A percentile compares a stretch with the other conserved stretches of the same genome.
Conservation (phyloP, 768 basidiomycete genomes). For the Lepiota venenata region DNA sequence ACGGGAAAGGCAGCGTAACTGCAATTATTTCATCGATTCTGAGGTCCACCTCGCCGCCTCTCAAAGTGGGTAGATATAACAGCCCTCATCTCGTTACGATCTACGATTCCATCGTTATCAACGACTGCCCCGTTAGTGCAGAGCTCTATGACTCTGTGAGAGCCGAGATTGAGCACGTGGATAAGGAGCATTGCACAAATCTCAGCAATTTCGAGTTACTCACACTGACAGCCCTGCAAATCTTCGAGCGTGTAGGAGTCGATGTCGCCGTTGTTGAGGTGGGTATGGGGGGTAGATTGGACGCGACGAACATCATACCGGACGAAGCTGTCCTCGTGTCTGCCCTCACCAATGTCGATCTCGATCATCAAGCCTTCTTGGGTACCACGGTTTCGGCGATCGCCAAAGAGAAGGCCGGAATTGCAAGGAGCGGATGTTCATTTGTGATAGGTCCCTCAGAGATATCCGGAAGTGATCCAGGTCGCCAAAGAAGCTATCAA, state of each 20-base stretch:
- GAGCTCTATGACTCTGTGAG: conserved; percentile 46
- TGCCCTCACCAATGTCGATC: conserved; percentile 82
- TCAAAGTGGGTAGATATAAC: conserved; percentile 82
- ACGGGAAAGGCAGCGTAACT: conserved; percentile 95
- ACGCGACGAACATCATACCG: conserved; percentile 91
- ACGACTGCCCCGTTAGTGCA: conserved; percentile 48
- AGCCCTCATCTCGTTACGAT: conserved; percentile 85
- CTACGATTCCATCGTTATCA: conserved; percentile 73
- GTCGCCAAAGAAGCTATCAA: conserved; percentile 41
- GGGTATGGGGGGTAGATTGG: conserved; percentile 89
- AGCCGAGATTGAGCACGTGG: conserved; percentile 42
- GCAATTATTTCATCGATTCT: conserved; percentile 80
- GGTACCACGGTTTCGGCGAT: conserved; percentile 75
- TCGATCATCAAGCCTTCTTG: conserved; percentile 92
- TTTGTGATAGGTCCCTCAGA: conserved; percentile 70
- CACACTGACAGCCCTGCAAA: conserved; percentile 72
- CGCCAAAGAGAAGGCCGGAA: conserved; percentile 79
- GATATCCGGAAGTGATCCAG: conserved; percentile 46
- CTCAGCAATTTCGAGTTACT: conserved; percentile 83
- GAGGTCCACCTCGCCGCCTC: conserved; percentile 43
- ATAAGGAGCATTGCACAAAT: conserved; percentile 38
- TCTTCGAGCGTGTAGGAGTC: conserved; percentile 68
- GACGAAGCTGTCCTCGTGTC: conserved; percentile 67
- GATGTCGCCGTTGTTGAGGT: conserved; percentile 90
- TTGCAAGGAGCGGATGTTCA: conserved; percentile 58